Percentiles rank a stretch among this genome's conserved stretches.
These are phyloP conservation scores for Brasilioporus rufonigricans DNA, from an alignment of 768 basidiomycete species.

Conservation along the genomic window DNA sequence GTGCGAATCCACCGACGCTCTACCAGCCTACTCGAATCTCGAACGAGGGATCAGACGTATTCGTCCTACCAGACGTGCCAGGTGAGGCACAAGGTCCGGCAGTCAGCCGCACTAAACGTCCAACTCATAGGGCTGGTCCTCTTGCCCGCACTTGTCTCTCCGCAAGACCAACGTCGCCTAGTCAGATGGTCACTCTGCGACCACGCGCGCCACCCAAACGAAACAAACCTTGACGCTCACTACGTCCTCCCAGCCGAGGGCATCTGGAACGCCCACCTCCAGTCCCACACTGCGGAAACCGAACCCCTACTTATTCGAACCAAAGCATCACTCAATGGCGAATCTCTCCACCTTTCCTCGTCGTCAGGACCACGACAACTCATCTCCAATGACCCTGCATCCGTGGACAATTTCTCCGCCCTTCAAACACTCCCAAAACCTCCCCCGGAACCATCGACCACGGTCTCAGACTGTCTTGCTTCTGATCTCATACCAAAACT, in stretches of 20 bases:
- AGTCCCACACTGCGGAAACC: conserved; percentile 30
- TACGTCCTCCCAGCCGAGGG: conserved; percentile 73
- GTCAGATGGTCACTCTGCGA: conserved; percentile 70
- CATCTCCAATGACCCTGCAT: conserved; percentile 70
- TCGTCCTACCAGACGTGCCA: conserved; percentile 36
- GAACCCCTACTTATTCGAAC: conserved; percentile 42
- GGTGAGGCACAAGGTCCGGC: conserved; percentile 25
- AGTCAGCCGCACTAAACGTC: not conserved
- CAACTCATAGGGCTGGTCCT: conserved; percentile 74
- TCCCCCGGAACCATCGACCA: conserved; percentile 62
- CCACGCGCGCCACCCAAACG: conserved; percentile 78
- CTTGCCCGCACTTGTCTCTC: conserved; percentile 70
- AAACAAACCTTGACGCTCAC: conserved; percentile 88
- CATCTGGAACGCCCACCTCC: conserved; percentile 67
- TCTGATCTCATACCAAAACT: conserved; percentile 69
- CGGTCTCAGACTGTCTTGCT: conserved; percentile 46
- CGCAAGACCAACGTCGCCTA: conserved; percentile 62
- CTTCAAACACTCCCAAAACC: conserved; percentile 59
- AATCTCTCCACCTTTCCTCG: conserved; percentile 1
- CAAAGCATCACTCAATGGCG: conserved; percentile 23
- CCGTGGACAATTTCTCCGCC: conserved; percentile 48
- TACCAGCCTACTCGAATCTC: conserved; percentile 6
- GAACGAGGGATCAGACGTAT: not conserved
- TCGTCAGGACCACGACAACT: conserved; percentile 59
- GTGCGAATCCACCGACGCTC: conserved; percentile 5